phyloP scores from a whole-genome alignment of 2,329 filamentous ascomycete genomes.

The Colletotrichum theobromicola region DNA sequence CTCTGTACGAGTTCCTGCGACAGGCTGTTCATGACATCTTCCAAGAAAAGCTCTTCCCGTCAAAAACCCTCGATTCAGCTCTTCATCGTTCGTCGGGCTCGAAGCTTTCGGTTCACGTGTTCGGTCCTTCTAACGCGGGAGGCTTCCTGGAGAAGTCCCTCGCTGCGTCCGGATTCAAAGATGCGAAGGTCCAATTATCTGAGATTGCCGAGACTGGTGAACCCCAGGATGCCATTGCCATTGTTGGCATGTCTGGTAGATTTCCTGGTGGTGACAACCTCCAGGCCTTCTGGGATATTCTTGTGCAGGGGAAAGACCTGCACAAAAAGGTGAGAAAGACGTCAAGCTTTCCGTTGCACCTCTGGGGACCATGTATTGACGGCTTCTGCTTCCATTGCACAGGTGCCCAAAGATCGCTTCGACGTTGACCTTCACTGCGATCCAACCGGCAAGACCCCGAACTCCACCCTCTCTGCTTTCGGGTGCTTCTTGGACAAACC shows the following conservation, averaged over 20 bases:
- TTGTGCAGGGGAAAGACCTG: slow-evolving; percentile 71
- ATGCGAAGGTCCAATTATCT: not conserved
- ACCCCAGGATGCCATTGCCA: slow-evolving; percentile 48
- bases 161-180: not conserved
- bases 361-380: not conserved
- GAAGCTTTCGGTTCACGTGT: not conserved
- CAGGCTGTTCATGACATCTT: not conserved
- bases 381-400: slow-evolving; percentile 31
- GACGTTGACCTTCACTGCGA: slow-evolving; percentile 71
- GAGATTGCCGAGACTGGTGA: not conserved
- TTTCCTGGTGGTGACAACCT: slow-evolving; percentile 51
- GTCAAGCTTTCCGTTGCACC: not conserved
- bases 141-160: not conserved
- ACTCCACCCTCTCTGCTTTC: slow-evolving; percentile 72
- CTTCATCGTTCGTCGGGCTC: not conserved
- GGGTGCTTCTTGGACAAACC: slow-evolving; percentile 75
- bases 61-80: not conserved
- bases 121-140: not conserved
- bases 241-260: slow-evolving; percentile 69
- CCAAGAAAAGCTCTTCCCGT: not conserved
- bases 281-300: slow-evolving; percentile 60
- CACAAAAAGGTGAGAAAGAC: slow-evolving; percentile 36
- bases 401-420: slow-evolving; percentile 70
- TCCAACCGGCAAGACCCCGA: slow-evolving; percentile 69
- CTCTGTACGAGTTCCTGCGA: not conserved